Evolutionary conservation across 495 filamentous ascomycete species (phyloP), one percentile per base, ranked within the genome.

Genomic region (Coniosporium apollinis): DNA sequence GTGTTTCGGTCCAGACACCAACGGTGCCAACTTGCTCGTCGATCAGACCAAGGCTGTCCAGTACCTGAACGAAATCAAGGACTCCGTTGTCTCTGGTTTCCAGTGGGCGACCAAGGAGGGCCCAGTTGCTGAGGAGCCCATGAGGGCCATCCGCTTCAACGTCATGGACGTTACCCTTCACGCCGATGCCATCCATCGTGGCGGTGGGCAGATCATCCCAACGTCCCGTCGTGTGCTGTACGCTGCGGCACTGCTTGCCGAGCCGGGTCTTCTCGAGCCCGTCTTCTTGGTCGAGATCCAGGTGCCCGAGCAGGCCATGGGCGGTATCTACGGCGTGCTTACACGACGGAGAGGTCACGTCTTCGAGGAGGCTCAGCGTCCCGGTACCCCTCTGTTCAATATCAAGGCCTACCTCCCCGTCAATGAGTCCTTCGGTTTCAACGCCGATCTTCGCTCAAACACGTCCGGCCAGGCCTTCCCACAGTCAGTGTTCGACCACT

Each of bases 61-160:
- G 69, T 99, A 96, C 76, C 70, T 99, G 39, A 86, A 86, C 70
- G 89, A 99, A 80, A 99, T 99, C 74, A 99, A 99, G 78, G 89
- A 99, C 49, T 96, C 89, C 42, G 79, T 99, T 48, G 86, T 96
- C 49, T 99, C 89, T 50, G 89, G 91, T 70, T 99, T 99, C 82
- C 89, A 99, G 62, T 96, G 91, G 89, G 89, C 89, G 37, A 82
- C 86, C 47, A 78, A 87, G 55, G 89, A 99, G 74, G 89, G 91
- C 62, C 89, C 89, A 48, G 60, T 99, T 54, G 85, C 79, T 47
- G 89, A 99, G 65, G 89, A 99, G 73, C 89, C 91, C 47, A 87
- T 99, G 83, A 80, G 89, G 58, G 72, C 78, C 37, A 63, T 92
- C 59, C 82, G 89, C 67, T 99, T 92, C 73, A 96, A 96, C 74